phyloP scores from a whole-genome alignment of 1,139 yeast species.

The Tardiomyces depauwii region DNA sequence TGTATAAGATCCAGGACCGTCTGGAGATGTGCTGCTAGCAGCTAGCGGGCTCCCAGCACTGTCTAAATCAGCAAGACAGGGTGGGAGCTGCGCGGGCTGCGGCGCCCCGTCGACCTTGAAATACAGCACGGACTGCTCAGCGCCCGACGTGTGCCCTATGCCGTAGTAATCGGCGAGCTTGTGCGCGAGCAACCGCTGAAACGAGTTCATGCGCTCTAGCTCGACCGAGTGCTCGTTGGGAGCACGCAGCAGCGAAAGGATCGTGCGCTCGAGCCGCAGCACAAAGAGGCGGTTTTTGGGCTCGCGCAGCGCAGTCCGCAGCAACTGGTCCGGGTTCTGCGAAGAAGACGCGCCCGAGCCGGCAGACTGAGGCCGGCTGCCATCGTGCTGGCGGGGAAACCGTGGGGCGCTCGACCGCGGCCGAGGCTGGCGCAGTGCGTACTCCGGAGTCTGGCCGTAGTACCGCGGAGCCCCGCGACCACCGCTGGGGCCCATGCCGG shows the following conservation, averaged over 20 bases:
- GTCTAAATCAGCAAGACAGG: too few relatives aligned
- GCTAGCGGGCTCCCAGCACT: too few relatives aligned
- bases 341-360: slow-evolving; percentile 1
- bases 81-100: too few relatives aligned
- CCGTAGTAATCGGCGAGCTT: slow-evolving; percentile 59
- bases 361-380: not conserved
- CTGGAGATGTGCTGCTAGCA: too few relatives aligned
- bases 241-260: slow-evolving; percentile 28
- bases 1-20: too few relatives aligned
- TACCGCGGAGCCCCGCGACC: too few relatives aligned
- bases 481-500: too few relatives aligned
- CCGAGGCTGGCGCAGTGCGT: too few relatives aligned
- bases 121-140: slow-evolving; percentile 13
- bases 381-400: too few relatives aligned
- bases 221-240: slow-evolving; percentile 12
- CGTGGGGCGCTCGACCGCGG: too few relatives aligned
- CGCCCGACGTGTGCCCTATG: slow-evolving; percentile 40
- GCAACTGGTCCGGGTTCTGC: slow-evolving; percentile 17
- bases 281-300: slow-evolving; percentile 42
- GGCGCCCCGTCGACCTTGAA: too few relatives aligned
- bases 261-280: slow-evolving; percentile 39
- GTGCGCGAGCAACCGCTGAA: slow-evolving; percentile 53
- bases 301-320: slow-evolving; percentile 34
- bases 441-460: too few relatives aligned
- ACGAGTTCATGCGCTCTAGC: slow-evolving; percentile 49